Evolutionary conservation across 2,329 filamentous ascomycete species (phyloP), one percentile per base, ranked within the genome.

Genomic region (Chaetoscypha palmicola): DNA sequence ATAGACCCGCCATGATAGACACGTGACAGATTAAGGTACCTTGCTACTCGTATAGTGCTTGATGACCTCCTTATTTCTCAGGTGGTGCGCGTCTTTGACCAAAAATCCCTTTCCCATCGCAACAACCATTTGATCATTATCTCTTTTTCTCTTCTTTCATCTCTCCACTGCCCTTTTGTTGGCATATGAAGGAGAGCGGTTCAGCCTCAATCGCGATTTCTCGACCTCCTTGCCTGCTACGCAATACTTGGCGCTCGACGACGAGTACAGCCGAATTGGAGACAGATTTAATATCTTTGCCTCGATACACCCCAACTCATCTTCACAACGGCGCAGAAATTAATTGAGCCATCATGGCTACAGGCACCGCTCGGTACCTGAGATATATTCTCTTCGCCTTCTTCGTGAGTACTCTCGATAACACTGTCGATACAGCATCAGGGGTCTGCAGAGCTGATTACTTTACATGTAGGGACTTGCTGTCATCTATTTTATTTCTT

Each of bases 401-500:
- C 61, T 83, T 94, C 62, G 90, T 94, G 76, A 62, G 83, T 73
- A 14, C 8, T 17, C 9, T 10, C 14, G 10, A 4, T 7, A 35
- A 2, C 24, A 19, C 17, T 16, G 8, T 24, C 10, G 8, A 16
- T 5, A 34, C 3, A n/a, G 28, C 10, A 17, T 14, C 20, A 14
- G 14, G 7, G 17, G 12, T 40, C 38, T 16, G 45, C 2, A 2
- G 11, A 23, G 20, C 24, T 14, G 28, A 12, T 23, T 51, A 20
- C 49, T 31, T 16, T 28, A 23, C 10, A 12, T 33, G 19, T 44
- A 81, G 77, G 69, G 79, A 45, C 66, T 94, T 51, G 72, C 80
- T 51, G 71, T 94, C 50, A 76, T 95, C 64, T 92, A 91, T 69
- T 88, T 91, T 67, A 78, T 94, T 61, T 85, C 86, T 51, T 76